Evolutionary conservation across 2,329 filamentous ascomycete species (phyloP).

Genomic region (Aotearoamyces nothofagi): DNA sequence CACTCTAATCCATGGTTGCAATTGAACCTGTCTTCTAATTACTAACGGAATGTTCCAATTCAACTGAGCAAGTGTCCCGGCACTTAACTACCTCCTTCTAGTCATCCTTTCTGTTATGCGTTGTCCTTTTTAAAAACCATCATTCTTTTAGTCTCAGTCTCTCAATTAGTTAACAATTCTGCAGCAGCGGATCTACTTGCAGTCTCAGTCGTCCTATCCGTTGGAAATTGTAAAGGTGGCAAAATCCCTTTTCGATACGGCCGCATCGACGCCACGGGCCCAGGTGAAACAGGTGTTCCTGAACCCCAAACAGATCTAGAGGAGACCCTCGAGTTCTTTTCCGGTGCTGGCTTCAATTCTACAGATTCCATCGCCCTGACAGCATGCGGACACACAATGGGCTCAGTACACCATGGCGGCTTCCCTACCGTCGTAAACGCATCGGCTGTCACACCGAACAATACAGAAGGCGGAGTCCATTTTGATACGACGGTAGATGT

Average conservation of each 20-base stretch:
- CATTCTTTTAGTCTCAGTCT: neutral
- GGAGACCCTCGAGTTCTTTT: slow-evolving; percentile 36
- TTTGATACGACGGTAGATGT: slow-evolving; percentile 31
- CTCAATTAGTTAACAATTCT: neutral
- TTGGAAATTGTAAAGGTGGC: slow-evolving; percentile 42
- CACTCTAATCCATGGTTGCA: too few species aligned
- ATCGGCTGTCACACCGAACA: slow-evolving; percentile 19
- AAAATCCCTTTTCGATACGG: slow-evolving; percentile 36
- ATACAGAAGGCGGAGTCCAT: slow-evolving; percentile 21
- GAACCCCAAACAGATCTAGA: slow-evolving; percentile 38
- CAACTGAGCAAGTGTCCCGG: too few species aligned
- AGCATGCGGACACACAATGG: slow-evolving; percentile 46
- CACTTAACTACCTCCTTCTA: too few species aligned
- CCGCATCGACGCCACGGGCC: slow-evolving; percentile 34
- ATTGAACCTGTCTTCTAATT: too few species aligned
- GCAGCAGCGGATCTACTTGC: slow-evolving; percentile 30
- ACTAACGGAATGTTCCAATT: too few species aligned
- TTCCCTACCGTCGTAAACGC: too few species aligned
- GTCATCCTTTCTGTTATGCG: too few species aligned
- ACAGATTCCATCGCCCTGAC: slow-evolving; percentile 44
- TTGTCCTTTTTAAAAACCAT: too few species aligned
- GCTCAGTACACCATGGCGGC: slow-evolving; percentile 38
- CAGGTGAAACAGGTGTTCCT: slow-evolving; percentile 34
- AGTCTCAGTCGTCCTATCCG: slow-evolving; percentile 39
- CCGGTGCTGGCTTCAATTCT: slow-evolving; percentile 28